Evolutionary conservation across 768 basidiomycete species (phyloP), one percentile per base, ranked within the genome.

Genomic region (Symmetrospora coprosmae): DNA sequence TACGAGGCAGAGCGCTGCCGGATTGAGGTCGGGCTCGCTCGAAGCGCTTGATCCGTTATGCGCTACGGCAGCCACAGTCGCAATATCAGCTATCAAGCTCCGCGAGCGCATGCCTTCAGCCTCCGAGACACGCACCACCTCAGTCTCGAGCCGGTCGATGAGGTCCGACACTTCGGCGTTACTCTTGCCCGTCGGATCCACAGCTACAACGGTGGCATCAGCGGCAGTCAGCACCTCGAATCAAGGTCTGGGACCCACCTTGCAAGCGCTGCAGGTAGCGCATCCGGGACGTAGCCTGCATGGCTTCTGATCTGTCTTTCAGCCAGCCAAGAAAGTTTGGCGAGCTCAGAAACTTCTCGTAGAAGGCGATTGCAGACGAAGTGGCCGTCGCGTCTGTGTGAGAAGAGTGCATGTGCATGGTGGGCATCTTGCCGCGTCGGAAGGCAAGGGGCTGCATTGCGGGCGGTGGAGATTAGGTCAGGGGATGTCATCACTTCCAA

Each of bases 281-380:
- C 7, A 25, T 43, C 37, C 55, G 19, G 14, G 55, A 45, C 6
- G 55, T 58, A 27, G 25, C 17, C 31, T 58, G 55, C 41, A 43
- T 31, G 11, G 39, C 30, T 37, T 58, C 55, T 41, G 55, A 28
- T 23, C 62, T 27, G 11, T 17, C 33, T 21, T 38, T 11, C 27
- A 63, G 19, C 62, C 62, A 63, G 28, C 31, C 45, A 2, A 53
- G 51, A 37, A 63, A 63, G 30, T 48, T 52, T 11, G 62, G 62
- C 2, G 39, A 45, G 16, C 27, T 25, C 17, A 63, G 19, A 17
- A 58, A 63, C 21, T 49, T 27, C 27, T 63, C 39, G 35, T 63
- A 63, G 21, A 63, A 56, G 2, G 62, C n/a, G 11, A 58, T 43
- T 17, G 56, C 58, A 2, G n/a, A 4, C n/a, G 38, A 9, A 8